Evolutionary conservation across 1,284 basidiomycete genomes (phyloP).

Genomic region (Boletus sp.): DNA sequence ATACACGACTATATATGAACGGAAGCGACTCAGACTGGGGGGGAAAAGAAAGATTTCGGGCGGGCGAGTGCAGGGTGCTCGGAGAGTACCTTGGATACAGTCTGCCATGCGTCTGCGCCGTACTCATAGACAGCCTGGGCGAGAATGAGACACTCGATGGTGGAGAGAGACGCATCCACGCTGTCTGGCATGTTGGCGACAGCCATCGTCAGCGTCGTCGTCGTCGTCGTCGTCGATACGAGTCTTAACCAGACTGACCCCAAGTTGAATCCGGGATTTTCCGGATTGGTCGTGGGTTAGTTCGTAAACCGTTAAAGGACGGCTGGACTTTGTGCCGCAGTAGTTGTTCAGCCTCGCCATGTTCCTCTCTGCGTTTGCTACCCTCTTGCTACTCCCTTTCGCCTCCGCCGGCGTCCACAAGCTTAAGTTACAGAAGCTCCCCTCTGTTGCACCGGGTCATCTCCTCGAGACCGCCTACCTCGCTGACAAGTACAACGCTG

Average conservation of each 20-base stretch:
- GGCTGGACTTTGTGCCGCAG: constrained; percentile 17
- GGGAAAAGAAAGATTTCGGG: constrained; percentile 62
- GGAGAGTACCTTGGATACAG: constrained; percentile 62
- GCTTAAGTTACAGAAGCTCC: constrained; percentile 83
- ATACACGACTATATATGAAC: constrained; percentile 13
- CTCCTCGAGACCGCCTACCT: constrained; percentile 77
- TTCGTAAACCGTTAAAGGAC: constrained; percentile 14
- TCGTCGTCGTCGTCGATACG: constrained; percentile 9
- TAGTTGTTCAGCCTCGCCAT: constrained; percentile 46
- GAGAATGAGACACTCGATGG: constrained; percentile 68
- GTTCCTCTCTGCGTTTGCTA: constrained; percentile 58
- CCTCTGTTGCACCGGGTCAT: constrained; percentile 57
- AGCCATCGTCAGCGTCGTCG: constrained; percentile 10
- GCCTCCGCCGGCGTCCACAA: constrained; percentile 71
- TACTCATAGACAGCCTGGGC: constrained; percentile 83
- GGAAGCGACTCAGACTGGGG: constrained; percentile 45
- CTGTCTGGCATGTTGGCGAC: constrained; percentile 8
- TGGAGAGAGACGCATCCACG: constrained; percentile 35
- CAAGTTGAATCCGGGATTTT: constrained; percentile 17
- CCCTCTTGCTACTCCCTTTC: constrained; percentile 65
- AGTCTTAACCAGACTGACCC: constrained; percentile 6
- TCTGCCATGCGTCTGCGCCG: constrained; percentile 71
- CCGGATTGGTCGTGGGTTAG: constrained; percentile 15
- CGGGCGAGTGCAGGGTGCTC: constrained; percentile 64
- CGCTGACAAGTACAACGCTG: constrained; percentile 78